Conservation (phyloP, 257 asterid genomes). For the Linderniella brevidens region DNA sequence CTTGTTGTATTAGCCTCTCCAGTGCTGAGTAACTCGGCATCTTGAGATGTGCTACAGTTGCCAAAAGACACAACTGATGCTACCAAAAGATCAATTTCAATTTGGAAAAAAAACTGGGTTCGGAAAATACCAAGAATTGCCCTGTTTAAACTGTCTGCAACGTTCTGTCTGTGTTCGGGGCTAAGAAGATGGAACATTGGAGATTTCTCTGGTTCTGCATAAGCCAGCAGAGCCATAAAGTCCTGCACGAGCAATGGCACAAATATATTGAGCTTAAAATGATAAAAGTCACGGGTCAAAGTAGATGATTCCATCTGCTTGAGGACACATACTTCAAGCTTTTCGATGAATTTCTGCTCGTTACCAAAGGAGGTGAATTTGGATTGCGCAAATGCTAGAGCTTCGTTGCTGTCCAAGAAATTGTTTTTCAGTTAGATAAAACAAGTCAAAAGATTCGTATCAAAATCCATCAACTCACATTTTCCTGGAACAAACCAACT, state of each 20-base stretch:
- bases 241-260: slow-evolving; percentile 28
- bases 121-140: slow-evolving; percentile 52
- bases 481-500: slow-evolving; percentile 56
- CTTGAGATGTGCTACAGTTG: slow-evolving; percentile 45
- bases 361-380: slow-evolving; percentile 68
- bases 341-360: slow-evolving; percentile 52
- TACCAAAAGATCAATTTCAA: background rate
- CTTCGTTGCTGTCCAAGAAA: slow-evolving; percentile 68
- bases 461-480: slow-evolving; percentile 32
- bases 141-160: slow-evolving; percentile 76
- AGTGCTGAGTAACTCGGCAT: slow-evolving; percentile 56
- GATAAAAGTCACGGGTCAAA: background rate
- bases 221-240: slow-evolving; percentile 73
- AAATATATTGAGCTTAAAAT: background rate
- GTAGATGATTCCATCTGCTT: background rate
- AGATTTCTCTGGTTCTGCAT: slow-evolving; percentile 82
- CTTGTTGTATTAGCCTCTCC: slow-evolving; percentile 79
- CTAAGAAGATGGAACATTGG: slow-evolving; percentile 83
- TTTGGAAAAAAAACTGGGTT: background rate
- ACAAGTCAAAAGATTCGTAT: slow-evolving; percentile 6
- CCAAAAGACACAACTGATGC: background rate
- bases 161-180: slow-evolving; percentile 58
- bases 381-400: slow-evolving; percentile 68
- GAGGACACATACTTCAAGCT: slow-evolving; percentile 49
- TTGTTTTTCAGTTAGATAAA: background rate